A percentile compares a stretch with the other conserved stretches of the same genome.
Evolutionary conservation across 768 basidiomycete species (phyloP).

Genomic region (Mycena albidolilacea): DNA sequence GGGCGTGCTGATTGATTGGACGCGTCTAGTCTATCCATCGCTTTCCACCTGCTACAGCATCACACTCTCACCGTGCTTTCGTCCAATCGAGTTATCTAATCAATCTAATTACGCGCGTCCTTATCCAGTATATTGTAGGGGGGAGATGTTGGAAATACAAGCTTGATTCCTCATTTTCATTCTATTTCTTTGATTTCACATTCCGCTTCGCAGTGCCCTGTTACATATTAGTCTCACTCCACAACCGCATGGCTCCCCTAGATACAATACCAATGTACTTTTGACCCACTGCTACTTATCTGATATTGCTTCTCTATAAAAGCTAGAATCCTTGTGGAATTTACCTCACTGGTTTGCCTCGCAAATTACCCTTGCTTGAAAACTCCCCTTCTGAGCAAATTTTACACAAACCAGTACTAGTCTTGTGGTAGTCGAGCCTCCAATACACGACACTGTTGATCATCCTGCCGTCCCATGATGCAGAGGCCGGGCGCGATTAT

Average conservation of each 20-base stretch:
- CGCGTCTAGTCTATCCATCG: conserved; percentile 8
- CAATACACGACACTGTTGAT: background rate
- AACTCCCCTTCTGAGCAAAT: background rate
- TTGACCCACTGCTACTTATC: too few relatives aligned
- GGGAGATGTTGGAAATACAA: background rate
- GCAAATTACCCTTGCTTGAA: too few relatives aligned
- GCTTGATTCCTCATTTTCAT: too few relatives aligned
- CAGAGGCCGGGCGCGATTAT: background rate
- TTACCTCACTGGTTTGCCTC: too few relatives aligned
- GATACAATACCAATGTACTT: too few relatives aligned
- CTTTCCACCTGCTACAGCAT: conserved; percentile 9
- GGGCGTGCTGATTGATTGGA: background rate
- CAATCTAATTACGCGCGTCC: conserved; percentile 9
- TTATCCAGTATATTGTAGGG: background rate
- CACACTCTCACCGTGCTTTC: background rate
- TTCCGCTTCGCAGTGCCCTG: too few relatives aligned
- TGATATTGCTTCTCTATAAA: too few relatives aligned
- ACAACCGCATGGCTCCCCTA: too few relatives aligned
- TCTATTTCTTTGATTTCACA: too few relatives aligned
- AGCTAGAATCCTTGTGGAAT: too few relatives aligned
- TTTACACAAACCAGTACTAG: background rate
- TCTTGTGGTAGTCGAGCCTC: background rate
- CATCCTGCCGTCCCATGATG: background rate
- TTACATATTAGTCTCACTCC: too few relatives aligned
- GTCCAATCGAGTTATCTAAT: background rate